Percentiles rank a stretch among this genome's conserved stretches.
Evolutionary conservation across 208 protist species (phyloP).

Genomic region (Trypanosoma mega): DNA sequence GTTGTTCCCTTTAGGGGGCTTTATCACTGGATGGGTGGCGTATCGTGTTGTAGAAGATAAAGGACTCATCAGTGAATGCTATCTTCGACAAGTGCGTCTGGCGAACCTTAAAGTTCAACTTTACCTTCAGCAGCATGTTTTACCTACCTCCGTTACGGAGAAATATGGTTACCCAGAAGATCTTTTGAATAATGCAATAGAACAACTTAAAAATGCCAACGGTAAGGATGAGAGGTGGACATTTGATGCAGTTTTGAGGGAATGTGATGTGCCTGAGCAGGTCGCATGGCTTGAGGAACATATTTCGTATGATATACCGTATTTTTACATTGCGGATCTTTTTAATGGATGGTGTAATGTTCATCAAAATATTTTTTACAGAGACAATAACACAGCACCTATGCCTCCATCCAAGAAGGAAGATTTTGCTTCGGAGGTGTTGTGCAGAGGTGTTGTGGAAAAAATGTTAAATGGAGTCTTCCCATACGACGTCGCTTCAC

Average conservation of each 20-base stretch:
- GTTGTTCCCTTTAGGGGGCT: constrained; percentile 53
- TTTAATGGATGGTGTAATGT: constrained; percentile 80
- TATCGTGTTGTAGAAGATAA: constrained; percentile 47
- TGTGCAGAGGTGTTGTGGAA: constrained; percentile 62
- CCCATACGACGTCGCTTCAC: constrained; percentile 78
- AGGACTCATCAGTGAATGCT: constrained; percentile 30
- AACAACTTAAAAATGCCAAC: constrained; percentile 44
- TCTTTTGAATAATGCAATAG: constrained; percentile 49
- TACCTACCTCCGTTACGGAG: constrained; percentile 49
- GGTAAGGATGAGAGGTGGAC: constrained; percentile 50
- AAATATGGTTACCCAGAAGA: constrained; percentile 58
- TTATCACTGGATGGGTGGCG: constrained; percentile 61
- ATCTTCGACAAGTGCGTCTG: constrained; percentile 46
- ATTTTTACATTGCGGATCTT: constrained; percentile 89
- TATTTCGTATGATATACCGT: constrained; percentile 78
- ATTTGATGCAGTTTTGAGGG: constrained; percentile 72
- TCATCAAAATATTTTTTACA: constrained; percentile 34
- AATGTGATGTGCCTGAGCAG: constrained; percentile 75
- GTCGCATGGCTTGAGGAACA: constrained; percentile 84
- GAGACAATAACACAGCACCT: neutral
- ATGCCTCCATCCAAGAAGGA: constrained; percentile 21
- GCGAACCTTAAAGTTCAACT: constrained; percentile 64
- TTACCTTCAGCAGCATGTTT: constrained; percentile 38
- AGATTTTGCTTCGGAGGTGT: constrained; percentile 49
- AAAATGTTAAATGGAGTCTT: constrained; percentile 71